Percentiles rank a stretch among this genome's conserved stretches.
Evolutionary conservation across 139 green algal species (phyloP).

Genomic region (Klebsormidium nitens): DNA sequence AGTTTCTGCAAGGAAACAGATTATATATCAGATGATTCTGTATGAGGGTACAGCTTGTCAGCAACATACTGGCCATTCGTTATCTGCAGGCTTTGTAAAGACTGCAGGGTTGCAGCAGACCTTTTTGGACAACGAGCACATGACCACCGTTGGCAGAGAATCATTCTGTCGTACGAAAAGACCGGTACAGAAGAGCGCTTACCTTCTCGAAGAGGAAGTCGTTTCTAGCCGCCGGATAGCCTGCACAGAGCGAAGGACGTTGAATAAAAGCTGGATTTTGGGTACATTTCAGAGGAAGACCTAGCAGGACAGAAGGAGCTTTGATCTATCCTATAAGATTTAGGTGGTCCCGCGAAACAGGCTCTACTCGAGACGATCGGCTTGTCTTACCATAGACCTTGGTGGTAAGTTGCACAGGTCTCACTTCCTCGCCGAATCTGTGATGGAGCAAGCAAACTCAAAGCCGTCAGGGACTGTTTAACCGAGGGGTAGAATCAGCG

Average conservation of each 20-base stretch:
- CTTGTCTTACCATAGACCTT: slow-evolving; percentile 65
- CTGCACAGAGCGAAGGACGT: slow-evolving; percentile 17
- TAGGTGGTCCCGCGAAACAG: not conserved
- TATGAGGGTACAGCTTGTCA: too few species aligned
- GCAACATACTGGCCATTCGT: too few species aligned
- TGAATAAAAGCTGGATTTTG: slow-evolving; percentile 69
- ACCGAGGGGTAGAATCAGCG: not conserved
- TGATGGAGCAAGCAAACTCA: too few species aligned
- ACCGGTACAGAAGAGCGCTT: not conserved
- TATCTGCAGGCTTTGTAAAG: too few species aligned
- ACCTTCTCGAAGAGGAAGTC: slow-evolving; percentile 74
- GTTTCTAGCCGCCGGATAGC: slow-evolving; percentile 44
- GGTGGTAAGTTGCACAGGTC: slow-evolving; percentile 75
- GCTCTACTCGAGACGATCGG: slow-evolving; percentile 6
- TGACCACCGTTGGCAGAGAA: not conserved
- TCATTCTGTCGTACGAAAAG: not conserved
- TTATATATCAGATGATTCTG: slow-evolving; percentile 4
- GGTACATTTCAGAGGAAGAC: not conserved
- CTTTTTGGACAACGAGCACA: not conserved
- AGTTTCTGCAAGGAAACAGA: not conserved
- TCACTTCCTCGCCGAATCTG: slow-evolving; percentile 81
- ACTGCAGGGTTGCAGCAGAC: not conserved
- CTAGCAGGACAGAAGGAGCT: slow-evolving; percentile 1
- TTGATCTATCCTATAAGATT: not conserved
- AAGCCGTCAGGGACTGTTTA: not conserved